These are phyloP conservation scores for Solanum hybrid DNA, from an alignment of 305 asterid species.

Conservation along the genomic window DNA sequence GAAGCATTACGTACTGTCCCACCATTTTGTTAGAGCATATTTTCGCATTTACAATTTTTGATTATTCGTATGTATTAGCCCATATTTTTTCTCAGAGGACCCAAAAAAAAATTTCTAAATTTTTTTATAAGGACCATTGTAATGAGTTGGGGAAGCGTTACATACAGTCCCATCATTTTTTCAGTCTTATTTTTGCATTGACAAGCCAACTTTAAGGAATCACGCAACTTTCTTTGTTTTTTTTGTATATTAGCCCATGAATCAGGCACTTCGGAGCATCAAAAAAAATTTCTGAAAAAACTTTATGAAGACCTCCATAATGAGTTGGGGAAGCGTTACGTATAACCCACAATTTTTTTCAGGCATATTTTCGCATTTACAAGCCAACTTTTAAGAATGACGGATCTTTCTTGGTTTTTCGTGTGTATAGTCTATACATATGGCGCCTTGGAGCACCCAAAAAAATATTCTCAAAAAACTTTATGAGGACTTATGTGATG, in stretches of 20 bases:
- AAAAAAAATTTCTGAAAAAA: too few species aligned
- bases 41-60: too few species aligned
- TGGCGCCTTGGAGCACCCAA: neutral
- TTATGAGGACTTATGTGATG: too few species aligned
- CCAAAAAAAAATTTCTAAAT: too few species aligned
- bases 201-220: neutral
- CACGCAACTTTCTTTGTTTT: neutral
- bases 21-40: too few species aligned
- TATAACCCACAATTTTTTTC: neutral
- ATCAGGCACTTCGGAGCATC: rapidly evolving
- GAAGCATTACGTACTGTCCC: neutral
- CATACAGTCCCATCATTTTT: neutral
- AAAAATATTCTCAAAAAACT: too few species aligned
- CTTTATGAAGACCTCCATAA: neutral
- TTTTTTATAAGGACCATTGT: too few species aligned
- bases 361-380: neutral
- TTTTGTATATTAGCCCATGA: too few species aligned
- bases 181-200: neutral
- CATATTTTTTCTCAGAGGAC: neutral
- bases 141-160: neutral
- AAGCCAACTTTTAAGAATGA: too few species aligned
- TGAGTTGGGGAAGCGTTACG: too few species aligned
- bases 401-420: neutral
- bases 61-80: too few species aligned
- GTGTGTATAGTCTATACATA: neutral